Evolutionary conservation across 768 basidiomycete species (phyloP).

Genomic region (Serpula lacrymans): DNA sequence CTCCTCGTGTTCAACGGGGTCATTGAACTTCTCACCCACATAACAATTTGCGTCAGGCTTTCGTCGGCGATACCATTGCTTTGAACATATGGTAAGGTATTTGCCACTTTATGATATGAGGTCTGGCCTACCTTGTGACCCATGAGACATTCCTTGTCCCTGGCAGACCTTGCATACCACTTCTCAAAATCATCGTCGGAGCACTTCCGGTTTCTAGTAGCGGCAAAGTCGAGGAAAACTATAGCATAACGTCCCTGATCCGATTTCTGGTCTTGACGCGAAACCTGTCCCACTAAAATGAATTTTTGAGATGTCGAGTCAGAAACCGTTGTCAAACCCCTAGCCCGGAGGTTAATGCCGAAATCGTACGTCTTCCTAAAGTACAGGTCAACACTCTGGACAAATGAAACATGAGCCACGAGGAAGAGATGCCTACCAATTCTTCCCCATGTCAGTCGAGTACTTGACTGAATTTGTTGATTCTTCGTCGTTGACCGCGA

Average conservation of each 20-base stretch:
- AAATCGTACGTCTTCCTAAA: conserved; percentile 69
- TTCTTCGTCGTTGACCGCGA: conserved; percentile 86
- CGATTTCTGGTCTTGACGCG: conserved; percentile 52
- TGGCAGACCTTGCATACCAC: conserved; percentile 78
- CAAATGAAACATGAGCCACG: not conserved
- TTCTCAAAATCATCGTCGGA: conserved; percentile 68
- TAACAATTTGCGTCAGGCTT: conserved; percentile 84
- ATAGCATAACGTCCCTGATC: conserved; percentile 60
- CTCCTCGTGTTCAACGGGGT: conserved; percentile 82
- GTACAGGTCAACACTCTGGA: not conserved
- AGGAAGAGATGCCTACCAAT: conserved; percentile 58
- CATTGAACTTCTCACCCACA: conserved; percentile 84
- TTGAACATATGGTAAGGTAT: not conserved
- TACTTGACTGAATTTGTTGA: conserved; percentile 65
- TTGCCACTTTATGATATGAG: not conserved
- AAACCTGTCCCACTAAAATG: conserved; percentile 77
- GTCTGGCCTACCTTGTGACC: conserved; percentile 82
- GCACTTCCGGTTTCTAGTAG: conserved; percentile 69
- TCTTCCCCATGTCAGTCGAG: conserved; percentile 76
- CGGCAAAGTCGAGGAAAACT: conserved; percentile 81
- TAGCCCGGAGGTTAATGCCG: conserved; percentile 66
- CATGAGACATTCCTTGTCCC: conserved; percentile 79
- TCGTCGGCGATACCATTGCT: conserved; percentile 94
- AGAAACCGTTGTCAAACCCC: conserved; percentile 81
- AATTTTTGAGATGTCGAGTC: conserved; percentile 98